Evolutionary conservation across 306 rosid species (phyloP), one percentile per base, ranked within the genome.

Genomic region (Prunus fruticosa): DNA sequence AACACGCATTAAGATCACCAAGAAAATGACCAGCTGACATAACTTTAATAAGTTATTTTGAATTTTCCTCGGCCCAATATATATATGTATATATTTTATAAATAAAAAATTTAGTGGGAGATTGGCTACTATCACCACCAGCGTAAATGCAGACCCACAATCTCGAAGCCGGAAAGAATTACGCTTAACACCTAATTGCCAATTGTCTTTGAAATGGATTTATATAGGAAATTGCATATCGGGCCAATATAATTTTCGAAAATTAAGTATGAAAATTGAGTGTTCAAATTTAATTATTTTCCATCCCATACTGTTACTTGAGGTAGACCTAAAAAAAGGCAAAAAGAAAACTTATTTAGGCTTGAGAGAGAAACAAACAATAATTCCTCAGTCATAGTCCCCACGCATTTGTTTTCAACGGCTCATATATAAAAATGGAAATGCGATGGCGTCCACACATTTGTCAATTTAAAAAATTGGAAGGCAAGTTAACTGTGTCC

Each of bases 141-240:
- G 38, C n/a, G n/a, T 0, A 0, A 4, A 0, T 0, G 0, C 38
- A 4, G 6, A 32, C 6, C 0, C 6, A 5, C 38, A 32, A 32
- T 5, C 1, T 32, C 1, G 7, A n/a, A 32, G 1, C 0, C 0
- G 0, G 6, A 32, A 32, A 0, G 38, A 32, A 32, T 32, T 32
- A 32, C 0, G 0, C 38, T 1, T 32, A 7, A 5, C 7, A 5
- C 38, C 38, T 32, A 32, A 32, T 7, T 32, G 38, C 0, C 1
- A 32, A 1, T 1, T 32, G 0, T 32, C 38, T 4, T 1, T 1
- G 1, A 32, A 5, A 32, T 32, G 1, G 0, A 32, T 32, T 32
- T 32, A 32, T 32, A 0, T 32, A 32, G 0, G 1, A 32, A 32
- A 32, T 32, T 32, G 5, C 16, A 47, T 0, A 11, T 11, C 2